phyloP scores from a whole-genome alignment of 2,329 filamentous ascomycete species.

The Xylariaceae sp. region DNA sequence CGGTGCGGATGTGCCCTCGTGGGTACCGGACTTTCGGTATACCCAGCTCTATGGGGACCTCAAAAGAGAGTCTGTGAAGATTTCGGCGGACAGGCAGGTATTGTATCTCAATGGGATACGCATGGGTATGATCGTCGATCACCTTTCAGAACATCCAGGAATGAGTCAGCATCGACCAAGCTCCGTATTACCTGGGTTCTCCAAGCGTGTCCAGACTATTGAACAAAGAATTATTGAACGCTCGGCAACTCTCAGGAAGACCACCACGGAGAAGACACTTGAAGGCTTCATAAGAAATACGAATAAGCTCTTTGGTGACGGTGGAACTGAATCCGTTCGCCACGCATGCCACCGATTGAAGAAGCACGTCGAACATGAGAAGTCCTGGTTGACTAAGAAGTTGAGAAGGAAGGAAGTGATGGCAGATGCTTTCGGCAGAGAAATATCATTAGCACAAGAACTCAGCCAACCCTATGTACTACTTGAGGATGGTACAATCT shows the following conservation, averaged over 20 bases:
- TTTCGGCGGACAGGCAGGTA: constrained; percentile 7
- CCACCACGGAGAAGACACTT: not conserved
- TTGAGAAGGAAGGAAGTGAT: not conserved
- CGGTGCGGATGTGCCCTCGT: constrained; percentile 9
- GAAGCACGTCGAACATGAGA: not conserved
- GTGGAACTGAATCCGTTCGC: not conserved
- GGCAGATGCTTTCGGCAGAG: not conserved
- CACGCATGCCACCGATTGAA: not conserved
- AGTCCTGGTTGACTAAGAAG: not conserved
- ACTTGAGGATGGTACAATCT: constrained; percentile 8
- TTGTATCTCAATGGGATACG: constrained; percentile 5
- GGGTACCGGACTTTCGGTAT: constrained; percentile 14
- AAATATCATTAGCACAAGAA: not conserved
- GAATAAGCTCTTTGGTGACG: not conserved
- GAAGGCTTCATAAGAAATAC: not conserved
- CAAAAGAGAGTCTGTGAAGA: not conserved
- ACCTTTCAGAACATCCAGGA: not conserved
- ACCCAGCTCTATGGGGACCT: not conserved
- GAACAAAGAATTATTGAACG: not conserved
- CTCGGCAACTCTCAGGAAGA: not conserved
- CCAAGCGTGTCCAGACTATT: not conserved
- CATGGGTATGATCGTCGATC: constrained; percentile 4
- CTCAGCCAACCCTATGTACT: constrained; percentile 3
- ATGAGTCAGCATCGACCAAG: not conserved
- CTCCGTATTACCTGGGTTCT: not conserved